These are phyloP conservation scores for Stemphylium vesicarium DNA, from an alignment of 2,329 filamentous ascomycete species.

Conservation along the genomic window DNA sequence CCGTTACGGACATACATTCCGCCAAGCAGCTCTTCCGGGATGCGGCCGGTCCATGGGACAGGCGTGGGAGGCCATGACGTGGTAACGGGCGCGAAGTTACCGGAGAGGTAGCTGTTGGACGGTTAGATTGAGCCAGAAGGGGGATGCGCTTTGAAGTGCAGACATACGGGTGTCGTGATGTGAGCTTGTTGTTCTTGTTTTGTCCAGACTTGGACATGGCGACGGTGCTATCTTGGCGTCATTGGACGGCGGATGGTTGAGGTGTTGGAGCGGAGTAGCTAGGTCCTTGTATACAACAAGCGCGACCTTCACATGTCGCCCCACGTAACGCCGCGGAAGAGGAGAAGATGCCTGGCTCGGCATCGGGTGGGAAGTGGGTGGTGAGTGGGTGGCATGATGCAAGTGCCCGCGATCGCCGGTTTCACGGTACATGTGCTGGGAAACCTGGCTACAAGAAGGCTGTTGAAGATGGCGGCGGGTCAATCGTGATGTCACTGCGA, in stretches of 20 bases:
- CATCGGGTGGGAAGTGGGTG: not conserved
- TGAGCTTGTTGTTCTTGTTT: slow-evolving; percentile 26
- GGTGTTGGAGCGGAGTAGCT: not conserved
- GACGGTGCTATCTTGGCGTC: slow-evolving; percentile 12
- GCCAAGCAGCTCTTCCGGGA: slow-evolving; percentile 69
- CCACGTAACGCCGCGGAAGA: not conserved
- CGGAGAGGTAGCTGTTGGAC: slow-evolving; percentile 62
- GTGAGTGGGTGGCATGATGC: slow-evolving; percentile 17
- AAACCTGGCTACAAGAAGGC: not conserved
- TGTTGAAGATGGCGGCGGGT: slow-evolving; percentile 12
- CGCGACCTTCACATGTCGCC: slow-evolving; percentile 10
- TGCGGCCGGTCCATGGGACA: slow-evolving; percentile 63
- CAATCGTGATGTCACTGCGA: slow-evolving; percentile 39
- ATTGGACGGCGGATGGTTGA: slow-evolving; percentile 15
- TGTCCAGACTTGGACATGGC: slow-evolving; percentile 33
- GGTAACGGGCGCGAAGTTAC: slow-evolving; percentile 73
- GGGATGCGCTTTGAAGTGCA: not conserved
- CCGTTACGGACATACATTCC: slow-evolving; percentile 77
- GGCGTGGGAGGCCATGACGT: slow-evolving; percentile 61
- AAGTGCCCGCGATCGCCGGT: not conserved
- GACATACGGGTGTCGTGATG: slow-evolving; percentile 50
- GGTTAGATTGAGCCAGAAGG: slow-evolving; percentile 6
- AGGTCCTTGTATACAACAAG: slow-evolving; percentile 10
- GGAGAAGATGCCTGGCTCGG: not conserved
- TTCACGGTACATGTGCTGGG: not conserved